phyloP scores from a whole-genome alignment of 2,329 filamentous ascomycete genomes.

The Pyrenochaeta sp. region DNA sequence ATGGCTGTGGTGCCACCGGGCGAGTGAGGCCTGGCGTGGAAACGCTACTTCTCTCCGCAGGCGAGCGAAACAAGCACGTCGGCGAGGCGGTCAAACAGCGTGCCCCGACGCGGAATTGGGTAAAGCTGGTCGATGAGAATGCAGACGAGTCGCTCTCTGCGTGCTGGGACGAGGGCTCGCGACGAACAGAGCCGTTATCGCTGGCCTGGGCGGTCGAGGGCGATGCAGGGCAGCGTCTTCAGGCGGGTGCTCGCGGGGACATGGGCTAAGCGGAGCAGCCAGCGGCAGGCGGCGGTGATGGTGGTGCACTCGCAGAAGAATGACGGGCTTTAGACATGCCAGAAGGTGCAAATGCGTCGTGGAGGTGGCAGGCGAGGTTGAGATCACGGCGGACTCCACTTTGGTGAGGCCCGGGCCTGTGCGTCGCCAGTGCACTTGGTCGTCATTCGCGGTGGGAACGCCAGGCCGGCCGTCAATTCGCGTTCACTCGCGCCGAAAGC shows the following conservation, averaged over 20 bases:
- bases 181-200: conserved; percentile 35
- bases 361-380: conserved; percentile 22
- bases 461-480: conserved; percentile 16
- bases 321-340: conserved; percentile 27
- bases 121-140: conserved; percentile 15
- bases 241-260: conserved; percentile 28
- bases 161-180: conserved; percentile 25
- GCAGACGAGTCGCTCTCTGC: conserved; percentile 18
- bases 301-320: conserved; percentile 28
- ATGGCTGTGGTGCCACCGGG: conserved; percentile 42
- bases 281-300: conserved; percentile 12
- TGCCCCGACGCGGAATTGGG: conserved; percentile 14
- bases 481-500: conserved; percentile 13
- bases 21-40: conserved; percentile 36
- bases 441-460: conserved; percentile 20
- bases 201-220: conserved; percentile 34
- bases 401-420: conserved; percentile 22
- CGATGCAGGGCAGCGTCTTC: conserved; percentile 37
- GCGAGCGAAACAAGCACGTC: conserved; percentile 24
- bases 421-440: conserved; percentile 13
- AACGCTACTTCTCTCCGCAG: conserved; percentile 34
- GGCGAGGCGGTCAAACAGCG: conserved; percentile 21
- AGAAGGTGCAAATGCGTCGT: conserved; percentile 11
- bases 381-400: conserved; percentile 26
- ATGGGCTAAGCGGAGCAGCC: conserved; percentile 19